Evolutionary conservation across 2,329 filamentous ascomycete genomes (phyloP).

Genomic region (Colletotrichum higginsianum): DNA sequence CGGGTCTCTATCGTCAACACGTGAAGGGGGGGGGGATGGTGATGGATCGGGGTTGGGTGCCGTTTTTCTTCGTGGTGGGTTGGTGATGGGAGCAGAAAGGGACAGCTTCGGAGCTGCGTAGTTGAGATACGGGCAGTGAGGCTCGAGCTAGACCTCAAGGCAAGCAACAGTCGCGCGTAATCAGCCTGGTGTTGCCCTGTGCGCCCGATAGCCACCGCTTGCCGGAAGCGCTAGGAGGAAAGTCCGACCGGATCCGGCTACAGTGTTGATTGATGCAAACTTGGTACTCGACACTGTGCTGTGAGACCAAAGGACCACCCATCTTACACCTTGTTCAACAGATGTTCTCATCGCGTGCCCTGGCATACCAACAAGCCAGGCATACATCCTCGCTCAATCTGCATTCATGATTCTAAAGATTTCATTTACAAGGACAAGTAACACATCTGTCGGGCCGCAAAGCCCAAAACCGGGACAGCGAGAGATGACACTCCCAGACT

Average conservation of each 20-base stretch:
- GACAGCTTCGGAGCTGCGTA: slow-evolving; percentile 44
- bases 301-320: not conserved
- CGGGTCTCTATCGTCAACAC: slow-evolving; percentile 17
- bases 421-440: not conserved
- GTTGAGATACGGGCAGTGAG: slow-evolving; percentile 28
- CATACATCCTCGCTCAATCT: not conserved
- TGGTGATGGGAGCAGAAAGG: slow-evolving; percentile 38
- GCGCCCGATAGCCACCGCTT: slow-evolving; percentile 31
- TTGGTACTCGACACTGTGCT: not conserved
- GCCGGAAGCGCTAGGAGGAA: slow-evolving; percentile 42
- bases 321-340: not conserved
- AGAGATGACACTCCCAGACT: slow-evolving; percentile 7
- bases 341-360: too few species aligned
- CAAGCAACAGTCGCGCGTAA: slow-evolving; percentile 46
- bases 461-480: not conserved
- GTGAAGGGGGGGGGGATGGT: not conserved
- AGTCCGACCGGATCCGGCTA: slow-evolving; percentile 41
- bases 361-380: too few species aligned
- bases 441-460: not conserved
- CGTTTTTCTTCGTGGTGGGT: slow-evolving; percentile 30
- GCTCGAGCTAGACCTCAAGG: slow-evolving; percentile 43
- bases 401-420: not conserved
- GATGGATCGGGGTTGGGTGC: slow-evolving; percentile 12
- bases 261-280: not conserved
- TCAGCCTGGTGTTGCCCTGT: slow-evolving; percentile 44